Percentiles rank a stretch among this genome's conserved stretches.
Evolutionary conservation across 257 asterid species (phyloP).

Genomic region (Salvia hispanica): DNA sequence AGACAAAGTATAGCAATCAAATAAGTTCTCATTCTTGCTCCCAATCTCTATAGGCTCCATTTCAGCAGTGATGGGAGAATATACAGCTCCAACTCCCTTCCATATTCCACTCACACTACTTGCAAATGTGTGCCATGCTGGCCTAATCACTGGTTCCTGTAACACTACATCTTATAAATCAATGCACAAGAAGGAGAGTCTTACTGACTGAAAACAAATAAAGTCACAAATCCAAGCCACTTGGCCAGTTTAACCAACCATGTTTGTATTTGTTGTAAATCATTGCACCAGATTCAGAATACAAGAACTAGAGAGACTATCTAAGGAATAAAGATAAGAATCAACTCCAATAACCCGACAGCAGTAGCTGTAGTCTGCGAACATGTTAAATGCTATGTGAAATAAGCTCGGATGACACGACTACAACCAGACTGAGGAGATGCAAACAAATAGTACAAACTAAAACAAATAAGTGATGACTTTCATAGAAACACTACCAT

Average conservation of each 20-base stretch:
- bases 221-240: background rate
- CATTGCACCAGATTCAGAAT: background rate
- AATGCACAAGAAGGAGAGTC: conserved; percentile 1
- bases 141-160: conserved; percentile 94
- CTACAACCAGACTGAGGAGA: background rate
- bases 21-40: conserved; percentile 67
- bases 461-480: background rate
- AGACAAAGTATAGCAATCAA: conserved; percentile 83
- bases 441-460: background rate
- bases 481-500: background rate
- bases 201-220: conserved; percentile 16
- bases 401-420: background rate
- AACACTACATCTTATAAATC: conserved; percentile 22
- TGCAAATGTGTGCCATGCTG: conserved; percentile 86
- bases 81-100: conserved; percentile 99
- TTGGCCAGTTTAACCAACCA: background rate
- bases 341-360: background rate
- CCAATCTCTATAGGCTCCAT: conserved; percentile 96
- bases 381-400: no score
- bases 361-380: background rate
- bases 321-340: background rate
- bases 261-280: background rate
- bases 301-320: background rate
- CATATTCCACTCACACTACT: conserved; percentile 97
- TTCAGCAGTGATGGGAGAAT: conserved; percentile 90